Conservation (phyloP, 208 protist genomes). For the Phytomonas francai region DNA sequence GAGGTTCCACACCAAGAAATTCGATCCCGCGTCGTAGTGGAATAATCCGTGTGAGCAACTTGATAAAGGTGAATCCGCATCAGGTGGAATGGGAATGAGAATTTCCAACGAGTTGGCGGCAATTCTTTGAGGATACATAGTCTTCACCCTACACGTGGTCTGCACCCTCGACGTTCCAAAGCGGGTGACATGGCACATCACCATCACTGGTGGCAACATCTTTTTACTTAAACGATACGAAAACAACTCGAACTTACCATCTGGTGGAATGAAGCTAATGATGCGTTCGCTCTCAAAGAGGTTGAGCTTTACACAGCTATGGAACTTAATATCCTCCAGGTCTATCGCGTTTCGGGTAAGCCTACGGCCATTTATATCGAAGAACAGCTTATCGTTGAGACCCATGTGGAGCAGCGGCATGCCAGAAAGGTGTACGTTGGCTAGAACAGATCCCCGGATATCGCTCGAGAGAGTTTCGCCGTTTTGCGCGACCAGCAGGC, state of each 20-base stretch:
- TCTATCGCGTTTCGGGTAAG: constrained; percentile 34
- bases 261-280: constrained; percentile 94
- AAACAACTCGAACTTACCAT: constrained; percentile 98
- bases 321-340: constrained; percentile 98
- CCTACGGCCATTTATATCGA: constrained; percentile 33
- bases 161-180: constrained; percentile 92
- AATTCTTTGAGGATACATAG: constrained; percentile 91
- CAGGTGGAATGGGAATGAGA: constrained; percentile 95
- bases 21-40: constrained; percentile 96
- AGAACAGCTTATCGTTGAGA: constrained; percentile 95
- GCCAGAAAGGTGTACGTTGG: constrained; percentile 95
- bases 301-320: constrained; percentile 97
- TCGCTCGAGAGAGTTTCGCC: constrained; percentile 93
- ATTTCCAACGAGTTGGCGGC: constrained; percentile 97
- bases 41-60: constrained; percentile 80
- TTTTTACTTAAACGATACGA: constrained; percentile 92
- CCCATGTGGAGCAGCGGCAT: constrained; percentile 98
- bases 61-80: constrained; percentile 95
- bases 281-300: constrained; percentile 94
- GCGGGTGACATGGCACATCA: constrained; percentile 83
- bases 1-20: constrained; percentile 96
- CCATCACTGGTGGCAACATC: constrained; percentile 91
- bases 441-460: constrained; percentile 91
- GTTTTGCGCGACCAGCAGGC: constrained; percentile 91
- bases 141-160: constrained; percentile 87